Base-by-base conservation (phyloP, 495 filamentous ascomycete species). In the Aspergillus haitiensis region DNA sequence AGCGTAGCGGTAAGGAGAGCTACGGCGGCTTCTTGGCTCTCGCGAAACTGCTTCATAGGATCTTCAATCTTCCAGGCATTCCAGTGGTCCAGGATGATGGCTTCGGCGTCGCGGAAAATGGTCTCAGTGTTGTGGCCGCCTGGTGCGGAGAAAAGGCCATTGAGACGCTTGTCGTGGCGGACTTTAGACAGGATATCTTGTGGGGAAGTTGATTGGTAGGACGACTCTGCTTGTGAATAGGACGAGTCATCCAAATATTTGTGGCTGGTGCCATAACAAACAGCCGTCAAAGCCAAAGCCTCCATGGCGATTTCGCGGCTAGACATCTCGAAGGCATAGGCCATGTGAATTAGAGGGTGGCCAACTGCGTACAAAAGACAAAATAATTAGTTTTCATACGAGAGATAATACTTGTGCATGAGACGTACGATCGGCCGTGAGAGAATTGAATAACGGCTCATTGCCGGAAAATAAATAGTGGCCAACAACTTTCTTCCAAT, bases 321-420 rank as follows among this genome's bases (percentile, higher is more conserved):
- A 59, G 85, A 80, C 61, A 96, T 78, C 72, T 97, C 91, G 66
- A 87, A 93, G 9, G 90, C 93, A 67, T 94, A 96, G 42, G 86
- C 91, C 1, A 97, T 81, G 62, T 97, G 93, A 52, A 97, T 94
- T 33, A 96, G 75, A 1, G 93, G 89, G 67, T 96, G 90, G 36
- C 86, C 93, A 58, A 96, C 90, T 95, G 58, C 27, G 37, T 56
- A 42, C 27, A 55, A 55, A 44, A 35, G 16, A 18, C 16, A 47
- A 21, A 5, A 18, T 21, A 5, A 16, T 18, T 21, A 15, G 12
- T 7, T 15, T 21, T 7, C 10, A 7, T 47, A 5, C 5, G 27
- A 16, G 27, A 21, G 9, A 4, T 8, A 13, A 31, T 5, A 45
- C 13, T 5, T 21, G 32, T 31, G 31, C 46, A 37, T n/a, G 32